phyloP scores from a whole-genome alignment of 75 land plant species.

The Selaginella tamariscina region DNA sequence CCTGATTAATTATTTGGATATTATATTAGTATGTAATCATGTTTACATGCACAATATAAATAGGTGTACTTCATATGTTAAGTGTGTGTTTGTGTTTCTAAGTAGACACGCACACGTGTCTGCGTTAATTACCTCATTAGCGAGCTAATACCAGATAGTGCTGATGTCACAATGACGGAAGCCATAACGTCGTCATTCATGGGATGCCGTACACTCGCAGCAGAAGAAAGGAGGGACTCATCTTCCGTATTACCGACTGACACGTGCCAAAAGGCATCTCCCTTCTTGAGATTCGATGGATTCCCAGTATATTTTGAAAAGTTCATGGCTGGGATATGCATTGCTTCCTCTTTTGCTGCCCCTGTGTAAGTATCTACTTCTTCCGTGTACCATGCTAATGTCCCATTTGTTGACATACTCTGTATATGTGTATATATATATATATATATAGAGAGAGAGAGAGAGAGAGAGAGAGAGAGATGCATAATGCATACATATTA shows the following conservation, averaged over 20 bases:
- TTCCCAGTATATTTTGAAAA: slow-evolving; percentile 41
- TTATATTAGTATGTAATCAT: no score
- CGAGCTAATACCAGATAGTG: slow-evolving; percentile 56
- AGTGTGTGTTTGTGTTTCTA: no score
- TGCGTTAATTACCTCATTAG: no score
- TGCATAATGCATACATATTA: no score
- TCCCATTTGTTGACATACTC: slow-evolving; percentile 4
- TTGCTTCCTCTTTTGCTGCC: slow-evolving; percentile 23
- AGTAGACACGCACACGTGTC: no score
- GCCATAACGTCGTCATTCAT: slow-evolving; percentile 39
- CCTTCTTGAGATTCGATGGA: slow-evolving; percentile 43
- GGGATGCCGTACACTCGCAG: slow-evolving; percentile 45
- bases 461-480: no score
- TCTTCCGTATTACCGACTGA: slow-evolving; percentile 46
- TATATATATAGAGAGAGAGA: no score
- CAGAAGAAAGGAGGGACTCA: slow-evolving; percentile 59
- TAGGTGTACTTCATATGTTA: no score
- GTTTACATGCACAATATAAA: no score
- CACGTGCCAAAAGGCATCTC: slow-evolving; percentile 61
- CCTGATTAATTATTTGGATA: no score
- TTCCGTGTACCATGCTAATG: background rate
- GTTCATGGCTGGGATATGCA: slow-evolving; percentile 38
- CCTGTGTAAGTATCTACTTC: slow-evolving; percentile 46
- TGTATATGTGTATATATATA: background rate
- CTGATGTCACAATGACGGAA: slow-evolving; percentile 58